These are phyloP conservation scores for Botrytis fragariae DNA, from an alignment of 2,329 filamentous ascomycete species.

Conservation along the genomic window DNA sequence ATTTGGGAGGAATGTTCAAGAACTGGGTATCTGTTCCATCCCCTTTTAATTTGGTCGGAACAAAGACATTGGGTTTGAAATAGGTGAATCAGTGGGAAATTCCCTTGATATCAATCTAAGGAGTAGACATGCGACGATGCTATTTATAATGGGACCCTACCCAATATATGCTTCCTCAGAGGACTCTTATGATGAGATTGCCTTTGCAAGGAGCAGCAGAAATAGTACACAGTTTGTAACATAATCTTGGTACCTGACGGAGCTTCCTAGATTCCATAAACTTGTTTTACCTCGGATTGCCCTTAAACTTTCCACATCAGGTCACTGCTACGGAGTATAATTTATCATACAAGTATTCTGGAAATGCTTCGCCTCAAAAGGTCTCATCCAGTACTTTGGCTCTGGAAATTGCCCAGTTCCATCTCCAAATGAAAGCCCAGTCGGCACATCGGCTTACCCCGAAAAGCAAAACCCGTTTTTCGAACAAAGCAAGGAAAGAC, in stretches of 20 bases:
- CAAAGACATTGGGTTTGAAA: not conserved
- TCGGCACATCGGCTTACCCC: not conserved
- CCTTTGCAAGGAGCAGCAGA: not conserved
- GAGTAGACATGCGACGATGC: not conserved
- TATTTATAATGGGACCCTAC: not conserved
- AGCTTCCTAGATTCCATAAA: not conserved
- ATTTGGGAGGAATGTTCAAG: not conserved
- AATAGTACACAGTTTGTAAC: not conserved
- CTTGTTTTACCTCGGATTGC: not conserved
- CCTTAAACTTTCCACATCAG: too few relatives aligned
- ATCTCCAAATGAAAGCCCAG: not conserved
- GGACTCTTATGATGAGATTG: not conserved
- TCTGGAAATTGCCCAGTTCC: not conserved
- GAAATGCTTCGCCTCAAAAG: not conserved
- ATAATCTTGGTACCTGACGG: not conserved
- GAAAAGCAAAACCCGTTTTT: not conserved
- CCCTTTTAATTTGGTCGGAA: not conserved
- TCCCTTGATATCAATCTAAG: not conserved
- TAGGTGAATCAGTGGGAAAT: not conserved
- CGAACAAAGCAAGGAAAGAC: not conserved
- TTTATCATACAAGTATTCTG: not conserved
- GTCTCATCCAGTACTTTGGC: not conserved
- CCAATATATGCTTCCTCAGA: not conserved
- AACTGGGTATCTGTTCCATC: not conserved
- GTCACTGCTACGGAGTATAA: not conserved